Conservation (phyloP, 352 stramenopile genomes). For the Bremia lactucae region DNA sequence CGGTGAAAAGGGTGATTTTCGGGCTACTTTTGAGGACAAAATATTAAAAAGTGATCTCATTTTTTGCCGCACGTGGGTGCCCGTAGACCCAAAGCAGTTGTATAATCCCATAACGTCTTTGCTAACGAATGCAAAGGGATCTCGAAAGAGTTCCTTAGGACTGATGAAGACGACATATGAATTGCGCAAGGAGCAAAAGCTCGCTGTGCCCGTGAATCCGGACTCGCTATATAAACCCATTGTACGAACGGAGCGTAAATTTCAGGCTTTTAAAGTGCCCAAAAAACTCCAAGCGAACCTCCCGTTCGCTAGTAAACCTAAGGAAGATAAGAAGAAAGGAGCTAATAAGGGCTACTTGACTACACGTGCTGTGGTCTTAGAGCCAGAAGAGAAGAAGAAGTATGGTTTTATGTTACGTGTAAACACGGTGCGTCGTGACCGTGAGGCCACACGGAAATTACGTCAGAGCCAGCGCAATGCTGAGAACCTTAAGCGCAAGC, state of each 20-base stretch:
- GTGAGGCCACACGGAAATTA: conserved; percentile 89
- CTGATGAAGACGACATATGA: conserved; percentile 95
- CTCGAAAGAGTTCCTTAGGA: conserved; percentile 34
- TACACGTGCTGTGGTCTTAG: conserved; percentile 90
- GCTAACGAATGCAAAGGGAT: conserved; percentile 37
- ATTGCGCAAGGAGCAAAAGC: conserved; percentile 90
- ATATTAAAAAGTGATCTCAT: conserved; percentile 98
- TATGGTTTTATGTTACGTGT: conserved; percentile 95
- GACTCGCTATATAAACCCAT: conserved; percentile 99
- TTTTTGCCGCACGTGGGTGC: conserved; percentile 98
- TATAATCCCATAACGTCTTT: conserved; percentile 96
- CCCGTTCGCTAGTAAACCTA: conserved; percentile 96
- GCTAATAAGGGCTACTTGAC: conserved; percentile 81
- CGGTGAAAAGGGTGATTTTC: conserved; percentile 91
- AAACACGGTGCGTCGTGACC: conserved; percentile 95
- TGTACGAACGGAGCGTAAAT: conserved; percentile 86
- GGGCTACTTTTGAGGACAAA: conserved; percentile 99
- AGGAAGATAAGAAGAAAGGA: conserved; percentile 85
- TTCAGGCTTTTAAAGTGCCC: conserved; percentile 90
- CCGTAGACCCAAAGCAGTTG: conserved; percentile 95
- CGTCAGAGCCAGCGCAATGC: conserved; percentile 80
- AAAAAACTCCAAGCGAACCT: conserved; percentile 95
- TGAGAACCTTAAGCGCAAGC: conserved; percentile 88
- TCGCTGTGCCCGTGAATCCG: conserved; percentile 92
- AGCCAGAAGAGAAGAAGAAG: conserved; percentile 94